These are phyloP conservation scores for Tricholoma matsutake DNA, from an alignment of 768 basidiomycete species.

Conservation along the genomic window DNA sequence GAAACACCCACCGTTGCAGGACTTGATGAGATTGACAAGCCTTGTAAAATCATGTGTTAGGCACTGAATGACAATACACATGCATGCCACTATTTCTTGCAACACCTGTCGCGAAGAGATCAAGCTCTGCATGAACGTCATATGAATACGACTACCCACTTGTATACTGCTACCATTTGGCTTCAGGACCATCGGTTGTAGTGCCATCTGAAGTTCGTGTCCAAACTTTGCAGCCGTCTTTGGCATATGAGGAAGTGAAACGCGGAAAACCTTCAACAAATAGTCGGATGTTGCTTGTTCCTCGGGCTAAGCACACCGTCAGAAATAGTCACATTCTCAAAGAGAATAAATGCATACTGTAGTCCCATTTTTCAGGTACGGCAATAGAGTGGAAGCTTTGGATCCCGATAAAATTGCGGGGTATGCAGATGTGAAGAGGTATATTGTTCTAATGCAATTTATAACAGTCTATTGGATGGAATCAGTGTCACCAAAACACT, in stretches of 20 bases:
- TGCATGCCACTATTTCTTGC: conserved; percentile 90
- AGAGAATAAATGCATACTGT: conserved; percentile 43
- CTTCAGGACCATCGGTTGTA: conserved; percentile 92
- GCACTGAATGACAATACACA: conserved; percentile 80
- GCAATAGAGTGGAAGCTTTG: conserved; percentile 82
- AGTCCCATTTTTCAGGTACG: conserved; percentile 82
- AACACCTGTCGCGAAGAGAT: conserved; percentile 50
- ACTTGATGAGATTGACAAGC: conserved; percentile 77
- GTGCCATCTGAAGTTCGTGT: conserved; percentile 71
- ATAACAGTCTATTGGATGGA: conserved; percentile 57
- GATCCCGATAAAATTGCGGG: conserved; percentile 80
- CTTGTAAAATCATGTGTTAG: conserved; percentile 84
- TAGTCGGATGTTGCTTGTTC: conserved; percentile 85
- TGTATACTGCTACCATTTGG: conserved; percentile 66
- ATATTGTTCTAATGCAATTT: conserved; percentile 82
- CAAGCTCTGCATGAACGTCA: background rate
- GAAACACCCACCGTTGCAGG: conserved; percentile 66
- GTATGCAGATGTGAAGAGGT: conserved; percentile 78
- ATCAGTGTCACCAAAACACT: background rate
- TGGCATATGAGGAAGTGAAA: conserved; percentile 83
- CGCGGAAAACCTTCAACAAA: conserved; percentile 83
- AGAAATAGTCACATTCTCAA: background rate
- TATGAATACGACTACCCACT: conserved; percentile 37
- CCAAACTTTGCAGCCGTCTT: conserved; percentile 89
- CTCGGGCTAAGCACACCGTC: conserved; percentile 52